These are phyloP conservation scores for Candida broadrunensis DNA, from an alignment of 805 yeast genomes.

Conservation along the genomic window DNA sequence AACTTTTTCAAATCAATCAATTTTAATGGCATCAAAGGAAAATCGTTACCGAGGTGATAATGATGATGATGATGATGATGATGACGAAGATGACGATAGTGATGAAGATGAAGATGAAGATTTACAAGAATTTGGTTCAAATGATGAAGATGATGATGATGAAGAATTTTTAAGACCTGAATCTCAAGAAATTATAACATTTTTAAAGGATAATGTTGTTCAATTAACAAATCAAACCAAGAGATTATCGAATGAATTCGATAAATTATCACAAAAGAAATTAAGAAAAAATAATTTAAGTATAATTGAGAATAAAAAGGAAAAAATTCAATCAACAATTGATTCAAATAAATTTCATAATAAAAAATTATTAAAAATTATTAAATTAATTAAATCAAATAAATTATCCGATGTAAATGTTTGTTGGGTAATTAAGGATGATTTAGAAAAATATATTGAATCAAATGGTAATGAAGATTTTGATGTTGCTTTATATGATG, in stretches of 20 bases:
- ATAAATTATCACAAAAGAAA: conserved; percentile 36
- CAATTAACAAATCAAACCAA: conserved; percentile 34
- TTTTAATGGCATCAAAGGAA: conserved; percentile 40
- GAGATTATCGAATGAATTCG: conserved; percentile 37
- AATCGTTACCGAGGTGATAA: conserved; percentile 1
- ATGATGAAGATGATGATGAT: conserved; percentile 8
- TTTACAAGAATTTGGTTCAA: conserved; percentile 7
- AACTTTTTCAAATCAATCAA: conserved; percentile 43
- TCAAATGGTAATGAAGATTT: conserved; percentile 38
- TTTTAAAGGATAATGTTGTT: conserved; percentile 26
- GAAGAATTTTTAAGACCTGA: conserved; percentile 28
- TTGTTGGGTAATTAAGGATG: conserved; percentile 36
- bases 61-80: conserved; percentile 8
- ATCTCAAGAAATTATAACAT: conserved; percentile 30
- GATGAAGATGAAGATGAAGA: conserved; percentile 3
- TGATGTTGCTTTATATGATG: conserved; percentile 42
- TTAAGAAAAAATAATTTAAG: conserved; percentile 34
- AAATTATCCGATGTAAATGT: conserved; percentile 26
- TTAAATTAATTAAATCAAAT: conserved; percentile 24
- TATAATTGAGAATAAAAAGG: conserved; percentile 38
- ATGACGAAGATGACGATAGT: conserved; percentile 12
- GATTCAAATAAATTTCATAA: conserved; percentile 34
- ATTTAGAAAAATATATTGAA: conserved; percentile 34
- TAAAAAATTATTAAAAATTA: conserved; percentile 30
- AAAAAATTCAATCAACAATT: conserved; percentile 31